These are phyloP conservation scores for Aphanomyces stellatus DNA, from an alignment of 352 stramenopile species.

Conservation along the genomic window DNA sequence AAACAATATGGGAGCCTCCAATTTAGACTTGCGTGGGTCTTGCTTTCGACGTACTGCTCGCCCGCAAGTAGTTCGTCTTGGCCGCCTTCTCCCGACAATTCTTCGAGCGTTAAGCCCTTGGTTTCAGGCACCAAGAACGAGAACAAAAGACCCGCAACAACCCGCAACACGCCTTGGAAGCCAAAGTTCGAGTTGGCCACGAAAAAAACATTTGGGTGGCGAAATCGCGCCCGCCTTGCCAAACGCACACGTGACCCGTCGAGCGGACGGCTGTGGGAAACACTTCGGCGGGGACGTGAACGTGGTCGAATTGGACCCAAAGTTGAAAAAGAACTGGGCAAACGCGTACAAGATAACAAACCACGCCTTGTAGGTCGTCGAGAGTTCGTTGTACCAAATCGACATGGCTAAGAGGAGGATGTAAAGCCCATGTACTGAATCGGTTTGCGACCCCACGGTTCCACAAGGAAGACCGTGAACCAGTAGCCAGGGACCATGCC, in stretches of 20 bases:
- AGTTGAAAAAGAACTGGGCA: conserved; percentile 58
- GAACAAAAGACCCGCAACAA: conserved; percentile 36
- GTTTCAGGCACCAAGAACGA: conserved; percentile 48
- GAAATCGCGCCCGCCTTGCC: conserved; percentile 68
- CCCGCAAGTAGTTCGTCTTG: background rate
- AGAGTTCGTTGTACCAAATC: conserved; percentile 38
- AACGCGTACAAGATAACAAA: conserved; percentile 49
- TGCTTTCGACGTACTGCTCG: background rate
- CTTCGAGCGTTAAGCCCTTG: conserved; percentile 41
- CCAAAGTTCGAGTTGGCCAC: conserved; percentile 34
- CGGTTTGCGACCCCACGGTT: conserved; percentile 39
- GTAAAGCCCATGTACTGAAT: conserved; percentile 56
- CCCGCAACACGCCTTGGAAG: conserved; percentile 39
- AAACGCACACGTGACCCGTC: conserved; percentile 61
- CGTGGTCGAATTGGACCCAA: conserved; percentile 61
- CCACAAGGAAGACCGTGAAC: conserved; percentile 49
- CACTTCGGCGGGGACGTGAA: conserved; percentile 77
- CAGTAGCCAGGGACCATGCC: conserved; percentile 55
- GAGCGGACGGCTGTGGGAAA: conserved; percentile 77
- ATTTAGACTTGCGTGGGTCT: background rate
- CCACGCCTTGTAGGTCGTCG: conserved; percentile 25
- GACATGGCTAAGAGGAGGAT: conserved; percentile 42
- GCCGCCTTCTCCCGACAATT: conserved; percentile 23
- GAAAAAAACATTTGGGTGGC: conserved; percentile 35
- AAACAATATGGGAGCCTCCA: too few species aligned